phyloP scores from a whole-genome alignment of 2,329 filamentous ascomycete species.

The Aureobasidium lini region DNA sequence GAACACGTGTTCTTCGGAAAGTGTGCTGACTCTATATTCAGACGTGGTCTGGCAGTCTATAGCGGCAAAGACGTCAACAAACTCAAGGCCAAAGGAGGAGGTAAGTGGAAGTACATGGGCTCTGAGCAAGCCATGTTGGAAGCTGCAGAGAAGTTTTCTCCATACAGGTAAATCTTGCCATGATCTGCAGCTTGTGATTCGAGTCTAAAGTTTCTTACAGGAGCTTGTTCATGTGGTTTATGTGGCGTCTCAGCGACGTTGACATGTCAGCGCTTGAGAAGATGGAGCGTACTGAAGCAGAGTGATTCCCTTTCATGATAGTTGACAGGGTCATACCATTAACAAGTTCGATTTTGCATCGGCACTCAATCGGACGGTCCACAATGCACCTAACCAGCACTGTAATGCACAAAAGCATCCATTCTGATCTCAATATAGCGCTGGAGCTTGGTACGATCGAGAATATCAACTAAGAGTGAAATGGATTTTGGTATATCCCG shows the following conservation, averaged over 20 bases:
- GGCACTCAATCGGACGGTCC: no score
- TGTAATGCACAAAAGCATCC: no score
- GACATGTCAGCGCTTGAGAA: conserved; percentile 51
- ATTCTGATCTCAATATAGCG: no score
- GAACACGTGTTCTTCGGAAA: background rate
- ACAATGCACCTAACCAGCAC: no score
- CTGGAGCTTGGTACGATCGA: no score
- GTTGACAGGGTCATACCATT: no score
- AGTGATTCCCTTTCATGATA: no score
- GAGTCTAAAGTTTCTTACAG: conserved; percentile 34
- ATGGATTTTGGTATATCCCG: no score
- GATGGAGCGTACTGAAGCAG: background rate
- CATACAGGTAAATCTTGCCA: conserved; percentile 56
- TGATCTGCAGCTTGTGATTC: background rate
- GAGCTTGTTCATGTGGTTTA: conserved; percentile 96
- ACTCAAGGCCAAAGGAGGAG: conserved; percentile 67
- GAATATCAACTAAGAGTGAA: no score
- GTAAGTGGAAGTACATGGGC: conserved; percentile 95
- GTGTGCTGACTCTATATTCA: conserved; percentile 20
- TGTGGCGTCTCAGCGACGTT: conserved; percentile 74
- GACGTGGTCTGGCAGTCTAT: conserved; percentile 82
- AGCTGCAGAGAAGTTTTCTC: conserved; percentile 68
- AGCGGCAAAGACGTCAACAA: conserved; percentile 75
- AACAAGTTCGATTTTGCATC: no score
- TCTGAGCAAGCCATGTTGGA: conserved; percentile 85